Evolutionary conservation across 805 yeast genomes (phyloP), one percentile per base, ranked within the genome.

Genomic region (Kockiozyma suomiensis): DNA sequence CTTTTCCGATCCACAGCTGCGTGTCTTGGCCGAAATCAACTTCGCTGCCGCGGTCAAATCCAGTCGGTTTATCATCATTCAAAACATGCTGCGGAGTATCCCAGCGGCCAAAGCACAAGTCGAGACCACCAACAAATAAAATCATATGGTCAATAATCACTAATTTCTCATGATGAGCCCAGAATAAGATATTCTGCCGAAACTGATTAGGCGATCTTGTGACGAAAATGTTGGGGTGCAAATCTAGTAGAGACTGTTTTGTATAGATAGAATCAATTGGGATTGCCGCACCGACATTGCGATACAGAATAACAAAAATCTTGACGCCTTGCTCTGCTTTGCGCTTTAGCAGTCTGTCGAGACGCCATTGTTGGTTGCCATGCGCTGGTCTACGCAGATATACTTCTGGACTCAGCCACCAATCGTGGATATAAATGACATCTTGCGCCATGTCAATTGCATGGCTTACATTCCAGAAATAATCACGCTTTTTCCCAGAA

Each of bases 81-180:
- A 94, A 74, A 1, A 87, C 96, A 72, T 94, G 99, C 69, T 93
- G 97, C 1, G 97, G 96, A 0, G 98, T 93, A 74, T 94, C 99
- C 76, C 83, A 94, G 68, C 99, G 82, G 21, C 99, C 99, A 73
- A 82, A 94, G 72, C 99, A 94, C 58, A 94, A 78, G 74, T 94
- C 99, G 66, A 93, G 85, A 40, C 99, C 99, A 38, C 99, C 99
- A 56, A 91, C 76, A 71, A 93, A 94, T 1, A 96, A 96, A 47
- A 91, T 81, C 0, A 92, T 86, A 66, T 89, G 89, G 73, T 94
- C 99, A 59, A 94, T 78, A 37, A 94, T 82, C 61, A 92, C 85
- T 58, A 94, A 73, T 70, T 94, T 94, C 70, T 94, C 99, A 76
- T 94, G 99, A 76, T 94, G 99, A 0, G 99, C 99, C 99, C 99